A percentile compares a stretch with the other conserved stretches of the same genome.
Evolutionary conservation across 371 early-diverging fungal genomes (phyloP).

Genomic region (Haplosporangium sp.): DNA sequence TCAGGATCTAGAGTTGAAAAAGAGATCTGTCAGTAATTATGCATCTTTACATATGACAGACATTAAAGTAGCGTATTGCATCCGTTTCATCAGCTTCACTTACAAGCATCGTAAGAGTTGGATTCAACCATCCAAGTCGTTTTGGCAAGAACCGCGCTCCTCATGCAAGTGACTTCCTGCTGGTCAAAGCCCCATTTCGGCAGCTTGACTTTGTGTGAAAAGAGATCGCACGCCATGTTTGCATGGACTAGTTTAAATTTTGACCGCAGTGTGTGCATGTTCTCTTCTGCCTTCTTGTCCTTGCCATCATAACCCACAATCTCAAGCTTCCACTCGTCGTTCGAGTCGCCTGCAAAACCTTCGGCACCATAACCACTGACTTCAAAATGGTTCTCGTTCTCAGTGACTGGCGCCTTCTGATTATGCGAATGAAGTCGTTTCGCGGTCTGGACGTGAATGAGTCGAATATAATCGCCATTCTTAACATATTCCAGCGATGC

Average conservation of each 20-base stretch:
- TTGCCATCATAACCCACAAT: constrained; percentile 71
- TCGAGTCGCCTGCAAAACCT: constrained; percentile 63
- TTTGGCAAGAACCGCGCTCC: constrained; percentile 70
- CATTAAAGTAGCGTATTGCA: no score
- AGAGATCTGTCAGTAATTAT: neutral
- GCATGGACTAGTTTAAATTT: constrained; percentile 80
- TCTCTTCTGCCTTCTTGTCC: constrained; percentile 59
- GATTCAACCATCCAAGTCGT: constrained; percentile 75
- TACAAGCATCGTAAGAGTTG: constrained; percentile 60
- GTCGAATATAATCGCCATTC: constrained; percentile 60
- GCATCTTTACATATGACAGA: neutral
- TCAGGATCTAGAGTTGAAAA: constrained; percentile 54
- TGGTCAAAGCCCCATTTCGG: constrained; percentile 99
- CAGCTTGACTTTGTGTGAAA: constrained; percentile 80
- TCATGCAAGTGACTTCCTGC: constrained; percentile 92
- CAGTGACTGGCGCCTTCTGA: constrained; percentile 85
- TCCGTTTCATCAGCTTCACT: constrained; percentile 13
- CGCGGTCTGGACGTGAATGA: constrained; percentile 60
- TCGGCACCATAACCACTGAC: constrained; percentile 76
- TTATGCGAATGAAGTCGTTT: constrained; percentile 80
- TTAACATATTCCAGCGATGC: constrained; percentile 63
- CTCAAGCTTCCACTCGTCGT: constrained; percentile 84
- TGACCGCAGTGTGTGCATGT: constrained; percentile 72
- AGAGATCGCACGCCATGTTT: constrained; percentile 80
- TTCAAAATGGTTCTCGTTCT: constrained; percentile 90